Conservation (phyloP, 257 asterid genomes). For the Nemophila menziesii region DNA sequence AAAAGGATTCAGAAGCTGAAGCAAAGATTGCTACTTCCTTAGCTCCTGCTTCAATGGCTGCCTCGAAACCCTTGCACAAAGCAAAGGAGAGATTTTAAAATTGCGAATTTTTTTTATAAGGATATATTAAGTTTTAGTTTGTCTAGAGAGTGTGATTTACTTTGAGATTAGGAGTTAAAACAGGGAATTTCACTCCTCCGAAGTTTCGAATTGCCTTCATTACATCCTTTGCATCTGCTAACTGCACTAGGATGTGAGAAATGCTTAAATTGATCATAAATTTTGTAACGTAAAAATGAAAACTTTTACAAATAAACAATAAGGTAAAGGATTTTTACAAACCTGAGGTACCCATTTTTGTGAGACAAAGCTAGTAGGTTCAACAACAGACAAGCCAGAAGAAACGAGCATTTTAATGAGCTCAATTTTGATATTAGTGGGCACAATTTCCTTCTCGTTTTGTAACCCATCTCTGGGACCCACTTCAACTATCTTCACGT, state of each 20-base stretch:
- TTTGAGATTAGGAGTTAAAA: slow-evolving; percentile 82
- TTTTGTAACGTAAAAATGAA: too few species aligned
- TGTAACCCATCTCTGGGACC: slow-evolving; percentile 94
- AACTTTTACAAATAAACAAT: too few species aligned
- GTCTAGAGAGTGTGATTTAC: slow-evolving; percentile 21
- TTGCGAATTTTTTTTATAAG: too few species aligned
- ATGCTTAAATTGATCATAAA: background rate
- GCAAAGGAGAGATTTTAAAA: too few species aligned
- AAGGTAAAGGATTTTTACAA: slow-evolving; percentile 2
- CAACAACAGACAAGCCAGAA: slow-evolving; percentile 73
- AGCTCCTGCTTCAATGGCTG: slow-evolving; percentile 77
- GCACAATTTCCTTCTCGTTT: slow-evolving; percentile 74
- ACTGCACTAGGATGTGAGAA: slow-evolving; percentile 32
- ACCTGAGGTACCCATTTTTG: slow-evolving; percentile 99
- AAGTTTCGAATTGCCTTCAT: slow-evolving; percentile 55
- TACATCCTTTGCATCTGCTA: slow-evolving; percentile 83
- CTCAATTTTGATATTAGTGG: slow-evolving; percentile 73
- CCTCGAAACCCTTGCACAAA: slow-evolving; percentile 63
- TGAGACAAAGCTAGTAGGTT: slow-evolving; percentile 91
- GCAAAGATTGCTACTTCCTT: slow-evolving; percentile 93
- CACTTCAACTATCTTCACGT: slow-evolving; percentile 83
- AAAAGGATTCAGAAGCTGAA: slow-evolving; percentile 89
- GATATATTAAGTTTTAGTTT: background rate
- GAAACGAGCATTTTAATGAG: slow-evolving; percentile 66
- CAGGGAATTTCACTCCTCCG: slow-evolving; percentile 52